phyloP scores from a whole-genome alignment of 2,329 filamentous ascomycete species.

The Escovopsis sp. region DNA sequence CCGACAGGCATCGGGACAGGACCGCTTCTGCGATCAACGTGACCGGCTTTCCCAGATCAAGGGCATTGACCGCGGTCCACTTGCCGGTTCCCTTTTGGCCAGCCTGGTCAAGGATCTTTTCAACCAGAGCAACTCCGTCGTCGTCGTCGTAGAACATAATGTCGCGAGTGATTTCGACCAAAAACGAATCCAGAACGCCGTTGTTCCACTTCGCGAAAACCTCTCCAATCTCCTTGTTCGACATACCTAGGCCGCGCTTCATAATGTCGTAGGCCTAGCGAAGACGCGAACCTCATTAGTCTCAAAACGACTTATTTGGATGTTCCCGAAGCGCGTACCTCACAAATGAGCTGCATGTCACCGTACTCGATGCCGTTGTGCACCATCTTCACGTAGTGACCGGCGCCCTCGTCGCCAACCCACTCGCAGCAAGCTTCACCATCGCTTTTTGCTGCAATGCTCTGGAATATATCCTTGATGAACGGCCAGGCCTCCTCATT shows the following conservation, averaged over 20 bases:
- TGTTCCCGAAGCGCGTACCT: slow-evolving; percentile 42
- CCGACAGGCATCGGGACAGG: slow-evolving; percentile 83
- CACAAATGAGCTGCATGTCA: slow-evolving; percentile 99
- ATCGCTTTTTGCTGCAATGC: slow-evolving; percentile 94
- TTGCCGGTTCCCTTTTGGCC: slow-evolving; percentile 99
- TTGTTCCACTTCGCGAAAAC: slow-evolving; percentile 95
- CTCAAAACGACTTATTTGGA: not conserved
- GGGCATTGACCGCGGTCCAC: slow-evolving; percentile 98
- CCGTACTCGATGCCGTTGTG: slow-evolving; percentile 99
- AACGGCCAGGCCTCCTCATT: slow-evolving; percentile 95
- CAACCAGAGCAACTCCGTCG: slow-evolving; percentile 75
- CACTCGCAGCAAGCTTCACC: slow-evolving; percentile 97
- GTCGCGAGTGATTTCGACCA: slow-evolving; percentile 97
- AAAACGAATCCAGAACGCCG: slow-evolving; percentile 95
- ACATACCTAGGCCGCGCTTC: slow-evolving; percentile 88
- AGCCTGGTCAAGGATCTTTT: slow-evolving; percentile 98
- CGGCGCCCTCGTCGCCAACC: slow-evolving; percentile 98
- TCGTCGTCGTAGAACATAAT: slow-evolving; percentile 98
- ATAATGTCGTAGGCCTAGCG: slow-evolving; percentile 93
- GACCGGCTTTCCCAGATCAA: slow-evolving; percentile 96
- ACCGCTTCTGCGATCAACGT: slow-evolving; percentile 96
- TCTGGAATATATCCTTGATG: slow-evolving; percentile 99
- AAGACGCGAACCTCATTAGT: slow-evolving; percentile 1
- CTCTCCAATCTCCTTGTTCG: slow-evolving; percentile 89
- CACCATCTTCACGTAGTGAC: slow-evolving; percentile 99